Evolutionary conservation across 2,329 filamentous ascomycete species (phyloP).

Genomic region (Trichoderma atrobrunneum): DNA sequence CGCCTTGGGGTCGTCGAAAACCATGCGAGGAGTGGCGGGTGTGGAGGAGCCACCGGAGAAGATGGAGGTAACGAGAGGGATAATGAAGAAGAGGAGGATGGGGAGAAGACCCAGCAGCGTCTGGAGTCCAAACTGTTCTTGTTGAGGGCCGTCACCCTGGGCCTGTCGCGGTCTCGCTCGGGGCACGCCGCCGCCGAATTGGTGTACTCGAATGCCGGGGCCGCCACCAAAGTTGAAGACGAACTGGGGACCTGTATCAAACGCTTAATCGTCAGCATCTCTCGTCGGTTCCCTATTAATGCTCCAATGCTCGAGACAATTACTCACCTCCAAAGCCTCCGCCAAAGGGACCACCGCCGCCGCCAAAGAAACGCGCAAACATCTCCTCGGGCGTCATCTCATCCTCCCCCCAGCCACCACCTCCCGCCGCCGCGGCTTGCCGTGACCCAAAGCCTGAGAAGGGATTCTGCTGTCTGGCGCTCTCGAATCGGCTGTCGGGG

Average conservation of each 20-base stretch:
- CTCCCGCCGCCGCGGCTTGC: constrained; percentile 42
- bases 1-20: constrained; percentile 67
- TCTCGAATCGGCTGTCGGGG: constrained; percentile 81
- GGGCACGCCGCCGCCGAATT: constrained; percentile 81
- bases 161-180: constrained; percentile 70
- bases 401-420: constrained; percentile 69
- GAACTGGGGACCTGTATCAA: constrained; percentile 80
- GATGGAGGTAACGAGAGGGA: constrained; percentile 77
- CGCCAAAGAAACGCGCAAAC: constrained; percentile 95
- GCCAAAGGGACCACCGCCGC: constrained; percentile 66
- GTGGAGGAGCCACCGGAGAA: constrained; percentile 54
- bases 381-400: constrained; percentile 96
- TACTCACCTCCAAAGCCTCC: constrained; percentile 43
- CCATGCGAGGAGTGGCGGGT: constrained; percentile 63
- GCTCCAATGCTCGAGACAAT: neutral
- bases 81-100: constrained; percentile 82
- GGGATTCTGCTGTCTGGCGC: constrained; percentile 57
- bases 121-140: constrained; percentile 51
- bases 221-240: constrained; percentile 94
- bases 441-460: constrained; percentile 60
- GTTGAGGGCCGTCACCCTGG: constrained; percentile 47
- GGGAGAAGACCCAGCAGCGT: constrained; percentile 76
- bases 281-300: neutral
- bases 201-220: constrained; percentile 88
- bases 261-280: constrained; percentile 43